Conservation (phyloP, 1,284 basidiomycete species). For the Hemileia vastatrix region DNA sequence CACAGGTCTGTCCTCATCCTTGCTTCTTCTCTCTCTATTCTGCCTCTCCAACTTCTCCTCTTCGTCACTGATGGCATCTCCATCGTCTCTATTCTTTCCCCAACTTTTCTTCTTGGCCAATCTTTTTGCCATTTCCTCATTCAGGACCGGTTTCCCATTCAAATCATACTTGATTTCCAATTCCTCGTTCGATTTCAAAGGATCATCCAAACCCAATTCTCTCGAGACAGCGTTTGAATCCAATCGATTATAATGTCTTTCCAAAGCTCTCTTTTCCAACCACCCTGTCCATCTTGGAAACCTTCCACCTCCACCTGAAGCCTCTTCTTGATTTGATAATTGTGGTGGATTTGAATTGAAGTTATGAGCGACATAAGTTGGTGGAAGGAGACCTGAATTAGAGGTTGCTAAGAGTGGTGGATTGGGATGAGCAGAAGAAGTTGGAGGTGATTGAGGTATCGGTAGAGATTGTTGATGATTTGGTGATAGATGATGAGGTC, state of each 20-base stretch:
- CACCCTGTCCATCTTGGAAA: conserved; percentile 31
- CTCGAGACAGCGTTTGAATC: conserved; percentile 17
- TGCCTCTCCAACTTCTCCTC: too few relatives aligned
- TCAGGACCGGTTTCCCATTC: not conserved
- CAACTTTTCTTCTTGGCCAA: too few relatives aligned
- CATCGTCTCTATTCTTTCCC: too few relatives aligned
- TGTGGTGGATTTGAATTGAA: conserved; percentile 27
- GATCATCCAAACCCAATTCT: not conserved
- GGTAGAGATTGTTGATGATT: too few relatives aligned
- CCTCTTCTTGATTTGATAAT: not conserved
- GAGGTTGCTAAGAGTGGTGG: too few relatives aligned
- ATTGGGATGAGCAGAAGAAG: too few relatives aligned
- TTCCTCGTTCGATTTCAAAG: not conserved
- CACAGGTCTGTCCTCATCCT: too few relatives aligned
- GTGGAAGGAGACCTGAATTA: too few relatives aligned
- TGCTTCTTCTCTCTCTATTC: too few relatives aligned
- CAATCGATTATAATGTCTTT: conserved; percentile 28
- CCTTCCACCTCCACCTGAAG: conserved; percentile 23
- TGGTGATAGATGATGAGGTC: too few relatives aligned
- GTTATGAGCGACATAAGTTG: conserved; percentile 22
- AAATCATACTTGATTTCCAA: not conserved
- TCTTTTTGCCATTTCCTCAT: not conserved
- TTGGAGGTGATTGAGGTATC: too few relatives aligned
- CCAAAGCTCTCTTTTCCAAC: conserved; percentile 31
- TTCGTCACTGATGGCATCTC: too few relatives aligned